A percentile compares a stretch with the other conserved stretches of the same genome.
Conservation (phyloP, 768 basidiomycete species). For the Daedalea quercina region DNA sequence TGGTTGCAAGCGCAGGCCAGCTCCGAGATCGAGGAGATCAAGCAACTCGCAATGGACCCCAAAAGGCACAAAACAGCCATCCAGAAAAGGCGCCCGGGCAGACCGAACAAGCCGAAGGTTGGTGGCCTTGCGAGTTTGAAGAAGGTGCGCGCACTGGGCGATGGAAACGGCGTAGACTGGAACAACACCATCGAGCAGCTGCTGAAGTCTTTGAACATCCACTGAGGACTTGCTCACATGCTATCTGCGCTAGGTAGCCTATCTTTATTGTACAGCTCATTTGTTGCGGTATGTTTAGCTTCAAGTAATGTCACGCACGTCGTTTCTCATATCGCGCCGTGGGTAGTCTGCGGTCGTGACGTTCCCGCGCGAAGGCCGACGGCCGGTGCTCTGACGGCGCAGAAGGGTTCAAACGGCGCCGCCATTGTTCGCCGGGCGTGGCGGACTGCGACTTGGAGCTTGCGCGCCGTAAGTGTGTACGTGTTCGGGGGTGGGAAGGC, state of each 20-base stretch:
- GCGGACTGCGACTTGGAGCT: not conserved
- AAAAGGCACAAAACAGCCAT: slow-evolving; percentile 21
- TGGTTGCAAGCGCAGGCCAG: slow-evolving; percentile 79
- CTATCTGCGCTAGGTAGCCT: not conserved
- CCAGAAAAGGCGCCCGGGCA: slow-evolving; percentile 19
- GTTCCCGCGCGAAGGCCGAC: too few species aligned
- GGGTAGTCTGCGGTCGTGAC: not conserved
- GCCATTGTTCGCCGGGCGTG: not conserved
- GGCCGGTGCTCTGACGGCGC: not conserved
- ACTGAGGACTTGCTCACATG: not conserved
- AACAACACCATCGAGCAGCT: slow-evolving; percentile 16
- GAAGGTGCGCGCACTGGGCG: slow-evolving; percentile 12
- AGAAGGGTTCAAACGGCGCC: not conserved
- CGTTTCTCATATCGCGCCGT: not conserved
- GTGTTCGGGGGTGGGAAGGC: not conserved
- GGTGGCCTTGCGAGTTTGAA: slow-evolving; percentile 9
- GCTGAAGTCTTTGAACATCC: slow-evolving; percentile 5
- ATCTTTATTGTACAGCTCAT: not conserved
- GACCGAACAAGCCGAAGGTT: slow-evolving; percentile 1
- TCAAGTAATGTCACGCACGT: not conserved
- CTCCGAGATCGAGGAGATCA: slow-evolving; percentile 63
- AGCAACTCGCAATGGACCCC: slow-evolving; percentile 35
- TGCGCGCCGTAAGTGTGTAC: not conserved
- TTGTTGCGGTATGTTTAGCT: not conserved
- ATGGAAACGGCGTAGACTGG: slow-evolving; percentile 18